Percentiles rank a stretch among this genome's conserved stretches.
Evolutionary conservation across 306 rosid species (phyloP).

Genomic region (Crotalaria pallida): DNA sequence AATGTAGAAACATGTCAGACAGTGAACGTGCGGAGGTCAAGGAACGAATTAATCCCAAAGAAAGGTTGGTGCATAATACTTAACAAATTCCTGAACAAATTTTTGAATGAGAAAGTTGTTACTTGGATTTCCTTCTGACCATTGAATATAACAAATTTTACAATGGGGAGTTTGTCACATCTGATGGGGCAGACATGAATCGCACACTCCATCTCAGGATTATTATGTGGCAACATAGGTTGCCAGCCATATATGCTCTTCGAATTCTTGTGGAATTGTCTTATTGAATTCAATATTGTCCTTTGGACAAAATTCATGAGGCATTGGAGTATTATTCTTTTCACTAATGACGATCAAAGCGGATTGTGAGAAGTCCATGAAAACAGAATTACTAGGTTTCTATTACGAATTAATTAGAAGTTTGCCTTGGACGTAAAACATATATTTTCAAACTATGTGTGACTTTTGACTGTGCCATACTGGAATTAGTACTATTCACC

Average conservation of each 20-base stretch:
- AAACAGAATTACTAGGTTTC: not conserved
- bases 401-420: not conserved
- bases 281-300: not conserved
- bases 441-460: not conserved
- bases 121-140: not conserved
- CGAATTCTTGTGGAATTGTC: not conserved
- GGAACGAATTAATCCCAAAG: slow-evolving; percentile 71
- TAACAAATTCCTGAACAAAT: not conserved
- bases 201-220: not conserved
- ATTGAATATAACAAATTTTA: not conserved
- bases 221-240: not conserved
- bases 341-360: not conserved
- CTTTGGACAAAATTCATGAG: not conserved
- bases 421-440: not conserved
- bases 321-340: not conserved
- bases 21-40: slow-evolving; percentile 60
- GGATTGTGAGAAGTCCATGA: not conserved
- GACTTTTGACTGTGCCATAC: not conserved
- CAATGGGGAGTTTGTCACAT: not conserved
- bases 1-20: slow-evolving; percentile 63
- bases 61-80: slow-evolving; percentile 51
- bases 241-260: slow-evolving; percentile 2
- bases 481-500: not conserved
- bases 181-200: not conserved
- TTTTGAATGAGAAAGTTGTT: not conserved